A percentile compares a stretch with the other conserved stretches of the same genome.
These are phyloP conservation scores for Scheffersomyces coipomensis DNA, from an alignment of 805 yeast genomes.

Conservation along the genomic window DNA sequence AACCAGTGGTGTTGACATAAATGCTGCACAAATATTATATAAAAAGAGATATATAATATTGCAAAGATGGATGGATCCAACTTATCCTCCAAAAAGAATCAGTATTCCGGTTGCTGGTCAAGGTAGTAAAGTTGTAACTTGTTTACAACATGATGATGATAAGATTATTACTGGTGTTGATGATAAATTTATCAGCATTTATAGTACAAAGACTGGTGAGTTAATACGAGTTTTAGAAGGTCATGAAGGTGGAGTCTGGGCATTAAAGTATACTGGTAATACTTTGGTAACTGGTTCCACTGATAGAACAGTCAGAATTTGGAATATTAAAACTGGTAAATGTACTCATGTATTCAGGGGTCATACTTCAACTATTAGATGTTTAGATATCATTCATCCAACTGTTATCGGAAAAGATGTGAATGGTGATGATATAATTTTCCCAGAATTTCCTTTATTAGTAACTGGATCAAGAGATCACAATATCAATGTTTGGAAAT, in stretches of 20 bases:
- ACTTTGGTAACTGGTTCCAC: slow-evolving; percentile 92
- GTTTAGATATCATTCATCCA: slow-evolving; percentile 79
- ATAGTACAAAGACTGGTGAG: slow-evolving; percentile 71
- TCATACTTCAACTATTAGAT: slow-evolving; percentile 90
- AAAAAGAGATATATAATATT: slow-evolving; percentile 57
- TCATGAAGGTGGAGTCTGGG: slow-evolving; percentile 99
- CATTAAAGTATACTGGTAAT: slow-evolving; percentile 79
- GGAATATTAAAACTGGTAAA: slow-evolving; percentile 82
- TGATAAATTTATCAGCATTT: slow-evolving; percentile 77
- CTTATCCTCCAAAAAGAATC: slow-evolving; percentile 63
- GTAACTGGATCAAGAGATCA: slow-evolving; percentile 48
- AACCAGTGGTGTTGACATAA: slow-evolving; percentile 23
- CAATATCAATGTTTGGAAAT: slow-evolving; percentile 43
- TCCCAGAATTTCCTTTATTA: slow-evolving; percentile 66
- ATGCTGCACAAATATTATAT: slow-evolving; percentile 53
- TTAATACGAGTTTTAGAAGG: slow-evolving; percentile 66
- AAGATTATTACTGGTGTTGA: slow-evolving; percentile 92
- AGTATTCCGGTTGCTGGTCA: slow-evolving; percentile 52
- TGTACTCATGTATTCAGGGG: slow-evolving; percentile 93
- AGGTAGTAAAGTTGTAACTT: slow-evolving; percentile 85
- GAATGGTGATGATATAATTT: slow-evolving; percentile 52
- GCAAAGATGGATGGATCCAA: slow-evolving; percentile 78
- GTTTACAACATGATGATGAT: slow-evolving; percentile 89
- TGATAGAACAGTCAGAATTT: slow-evolving; percentile 88
- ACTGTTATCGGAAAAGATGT: slow-evolving; percentile 60